These are phyloP conservation scores for Hysterangium stoloniferum DNA, from an alignment of 768 basidiomycete genomes.

Conservation along the genomic window DNA sequence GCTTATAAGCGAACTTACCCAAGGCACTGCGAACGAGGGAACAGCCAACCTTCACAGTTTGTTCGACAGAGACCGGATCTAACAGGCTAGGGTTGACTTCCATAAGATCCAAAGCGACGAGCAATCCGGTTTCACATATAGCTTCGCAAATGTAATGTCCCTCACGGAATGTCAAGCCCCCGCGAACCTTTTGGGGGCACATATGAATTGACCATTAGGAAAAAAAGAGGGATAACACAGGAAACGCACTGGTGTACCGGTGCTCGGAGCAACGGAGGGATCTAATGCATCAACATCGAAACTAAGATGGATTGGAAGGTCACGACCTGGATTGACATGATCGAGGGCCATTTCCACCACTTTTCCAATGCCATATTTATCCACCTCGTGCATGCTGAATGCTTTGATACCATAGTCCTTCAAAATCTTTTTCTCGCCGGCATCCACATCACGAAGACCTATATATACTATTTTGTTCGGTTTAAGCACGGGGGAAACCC, in stretches of 20 bases:
- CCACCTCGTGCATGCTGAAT: slow-evolving; percentile 86
- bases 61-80: slow-evolving; percentile 63
- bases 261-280: slow-evolving; percentile 92
- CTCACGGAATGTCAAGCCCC: slow-evolving; percentile 93
- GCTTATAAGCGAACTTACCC: slow-evolving; percentile 38
- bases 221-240: background rate
- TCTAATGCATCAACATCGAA: slow-evolving; percentile 97
- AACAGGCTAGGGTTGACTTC: slow-evolving; percentile 95
- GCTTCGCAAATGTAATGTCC: slow-evolving; percentile 98
- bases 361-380: slow-evolving; percentile 82
- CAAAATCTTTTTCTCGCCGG: slow-evolving; percentile 81
- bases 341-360: slow-evolving; percentile 97
- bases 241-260: slow-evolving; percentile 84
- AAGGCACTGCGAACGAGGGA: slow-evolving; percentile 77
- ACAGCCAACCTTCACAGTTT: slow-evolving; percentile 89
- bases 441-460: slow-evolving; percentile 89
- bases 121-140: slow-evolving; percentile 83
- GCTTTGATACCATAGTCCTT: slow-evolving; percentile 80
- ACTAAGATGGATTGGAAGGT: slow-evolving; percentile 85
- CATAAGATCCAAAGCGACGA: slow-evolving; percentile 93
- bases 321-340: slow-evolving; percentile 79
- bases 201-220: slow-evolving; percentile 6
- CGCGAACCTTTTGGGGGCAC: slow-evolving; percentile 55
- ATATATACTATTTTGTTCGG: slow-evolving; percentile 88
- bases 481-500: slow-evolving; percentile 53